Conservation (phyloP, 2,329 filamentous ascomycete species). For the Emmonsiellopsis sp. region DNA sequence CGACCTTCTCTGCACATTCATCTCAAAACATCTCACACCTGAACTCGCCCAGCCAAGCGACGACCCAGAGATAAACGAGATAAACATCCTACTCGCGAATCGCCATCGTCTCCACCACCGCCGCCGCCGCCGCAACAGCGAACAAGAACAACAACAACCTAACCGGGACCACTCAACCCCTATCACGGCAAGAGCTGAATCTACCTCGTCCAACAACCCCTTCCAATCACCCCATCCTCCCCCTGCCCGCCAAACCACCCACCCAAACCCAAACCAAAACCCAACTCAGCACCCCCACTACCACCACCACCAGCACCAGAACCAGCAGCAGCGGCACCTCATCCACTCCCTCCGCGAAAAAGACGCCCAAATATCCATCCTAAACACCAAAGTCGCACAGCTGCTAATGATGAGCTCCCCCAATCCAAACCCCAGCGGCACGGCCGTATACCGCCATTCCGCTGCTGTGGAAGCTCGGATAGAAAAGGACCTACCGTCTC, state of each 20-base stretch:
- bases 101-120: neutral
- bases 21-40: constrained; percentile 1
- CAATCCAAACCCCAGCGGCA: neutral
- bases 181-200: neutral
- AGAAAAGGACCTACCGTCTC: constrained; percentile 11
- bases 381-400: constrained; percentile 18
- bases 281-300: no score
- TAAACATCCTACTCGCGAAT: constrained; percentile 3
- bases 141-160: neutral
- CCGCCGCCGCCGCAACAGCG: no score
- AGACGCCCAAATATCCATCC: constrained; percentile 19
- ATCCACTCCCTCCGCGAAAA: constrained; percentile 14
- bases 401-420: constrained; percentile 12
- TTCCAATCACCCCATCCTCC: no score
- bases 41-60: neutral
- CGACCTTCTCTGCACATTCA: constrained; percentile 8
- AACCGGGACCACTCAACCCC: neutral
- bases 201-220: no score
- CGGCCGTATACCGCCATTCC: no score
- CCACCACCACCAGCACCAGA: no score
- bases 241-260: no score
- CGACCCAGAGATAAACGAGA: neutral
- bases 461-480: neutral
- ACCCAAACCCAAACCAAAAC: no score
- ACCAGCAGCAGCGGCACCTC: no score